phyloP scores from a whole-genome alignment of 2,329 filamentous ascomycete genomes.

The Sphaerulina populicola region DNA sequence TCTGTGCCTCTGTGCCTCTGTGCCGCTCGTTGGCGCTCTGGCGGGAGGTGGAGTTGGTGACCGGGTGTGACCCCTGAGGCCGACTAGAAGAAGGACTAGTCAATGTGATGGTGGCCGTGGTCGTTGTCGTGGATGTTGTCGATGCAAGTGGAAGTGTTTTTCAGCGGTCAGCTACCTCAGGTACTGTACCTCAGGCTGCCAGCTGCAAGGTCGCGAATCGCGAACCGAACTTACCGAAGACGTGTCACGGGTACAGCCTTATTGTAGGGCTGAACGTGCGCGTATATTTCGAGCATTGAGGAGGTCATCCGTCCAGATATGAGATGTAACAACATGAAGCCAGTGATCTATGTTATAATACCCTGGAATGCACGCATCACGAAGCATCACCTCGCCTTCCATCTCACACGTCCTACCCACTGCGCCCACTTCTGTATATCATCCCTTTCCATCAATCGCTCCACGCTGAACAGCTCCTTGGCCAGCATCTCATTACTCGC shows the following conservation, averaged over 20 bases:
- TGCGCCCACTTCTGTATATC: constrained; percentile 62
- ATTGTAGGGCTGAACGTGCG: neutral
- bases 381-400: constrained; percentile 55
- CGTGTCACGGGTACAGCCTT: neutral
- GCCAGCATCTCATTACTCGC: constrained; percentile 71
- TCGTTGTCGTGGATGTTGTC: neutral
- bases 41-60: too few relatives aligned
- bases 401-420: constrained; percentile 66
- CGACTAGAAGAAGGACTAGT: too few relatives aligned
- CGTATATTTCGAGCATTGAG: too few relatives aligned
- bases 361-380: too few relatives aligned
- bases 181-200: too few relatives aligned
- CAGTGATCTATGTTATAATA: too few relatives aligned
- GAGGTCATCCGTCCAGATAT: neutral
- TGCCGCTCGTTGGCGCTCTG: neutral
- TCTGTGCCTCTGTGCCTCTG: neutral
- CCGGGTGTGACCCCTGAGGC: too few relatives aligned
- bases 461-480: constrained; percentile 62
- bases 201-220: neutral
- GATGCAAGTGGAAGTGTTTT: neutral
- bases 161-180: neutral
- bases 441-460: constrained; percentile 59
- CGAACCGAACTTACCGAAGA: neutral
- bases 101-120: too few relatives aligned
- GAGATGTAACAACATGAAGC: too few relatives aligned